Evolutionary conservation across 371 early-diverging fungal species (phyloP), one percentile per base, ranked within the genome.

Genomic region (Mortierella sp.): DNA sequence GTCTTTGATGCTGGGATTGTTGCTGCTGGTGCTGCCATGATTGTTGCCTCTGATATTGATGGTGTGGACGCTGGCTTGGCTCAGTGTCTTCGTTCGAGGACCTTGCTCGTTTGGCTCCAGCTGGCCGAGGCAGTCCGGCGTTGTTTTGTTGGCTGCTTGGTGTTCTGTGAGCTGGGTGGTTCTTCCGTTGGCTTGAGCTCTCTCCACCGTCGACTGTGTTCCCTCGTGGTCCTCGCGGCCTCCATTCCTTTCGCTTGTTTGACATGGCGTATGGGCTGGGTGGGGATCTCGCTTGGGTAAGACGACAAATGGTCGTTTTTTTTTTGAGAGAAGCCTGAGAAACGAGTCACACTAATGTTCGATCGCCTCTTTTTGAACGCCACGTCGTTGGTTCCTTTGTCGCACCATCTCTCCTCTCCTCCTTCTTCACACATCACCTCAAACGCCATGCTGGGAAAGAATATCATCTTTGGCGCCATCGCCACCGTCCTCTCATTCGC

Each of bases 381-480:
- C 75, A 34, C 75, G 26, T 75, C 51, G 43, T 34, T 64, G 21
- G 50, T 64, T 34, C 34, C 26, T 69, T 13, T 43, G 19, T 14
- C 10, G 37, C 14, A 21, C 46, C 31, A 55, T 59, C 57, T 31
- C n/a, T 28, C 64, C 70, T 71, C 28, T 69, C 34, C 34, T 64
- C 44, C 44, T 26, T 57, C 46, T 69, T 54, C 50, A 67, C 19
- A 8, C 40, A 64, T 46, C 59, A 44, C 34, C 14, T 28, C 6
- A 61, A 54, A 54, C 73, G 69, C 24, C 61, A 86, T 86, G 86
- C 46, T 86, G 70, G 86, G 86, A 79, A 86, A 86, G 55, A 79
- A 82, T 53, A 70, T 86, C 73, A 44, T 86, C 69, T n/a, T 82
- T 11, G 82, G 86, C 55, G 86, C 82, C 26, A 69, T 86, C 57